phyloP scores from a whole-genome alignment of 1,284 basidiomycete genomes.

The Sphagnurus paluster region DNA sequence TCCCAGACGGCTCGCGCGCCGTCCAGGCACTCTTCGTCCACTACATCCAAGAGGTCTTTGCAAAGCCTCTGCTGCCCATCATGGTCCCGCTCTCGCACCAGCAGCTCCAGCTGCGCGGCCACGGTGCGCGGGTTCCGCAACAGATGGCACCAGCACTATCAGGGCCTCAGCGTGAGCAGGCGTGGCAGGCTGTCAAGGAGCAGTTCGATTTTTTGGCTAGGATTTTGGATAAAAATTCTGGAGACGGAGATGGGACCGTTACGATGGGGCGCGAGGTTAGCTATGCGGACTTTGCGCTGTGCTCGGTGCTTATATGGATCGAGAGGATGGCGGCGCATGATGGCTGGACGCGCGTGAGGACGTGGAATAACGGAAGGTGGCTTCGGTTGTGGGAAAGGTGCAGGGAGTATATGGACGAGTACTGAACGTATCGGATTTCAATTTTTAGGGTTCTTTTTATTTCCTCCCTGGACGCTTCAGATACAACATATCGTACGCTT shows the following conservation, averaged over 20 bases:
- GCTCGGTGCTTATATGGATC: conserved; percentile 69
- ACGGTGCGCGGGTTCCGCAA: conserved; percentile 51
- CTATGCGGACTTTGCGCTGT: conserved; percentile 72
- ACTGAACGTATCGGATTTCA: conserved; percentile 17
- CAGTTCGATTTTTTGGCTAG: conserved; percentile 65
- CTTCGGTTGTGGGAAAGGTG: conserved; percentile 57
- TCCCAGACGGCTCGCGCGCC: conserved; percentile 66
- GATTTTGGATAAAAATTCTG: conserved; percentile 65
- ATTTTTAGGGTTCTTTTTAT: neutral
- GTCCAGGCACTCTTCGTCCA: conserved; percentile 69
- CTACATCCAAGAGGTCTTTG: conserved; percentile 64
- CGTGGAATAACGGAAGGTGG: conserved; percentile 69
- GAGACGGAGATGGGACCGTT: conserved; percentile 63
- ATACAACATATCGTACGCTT: too few relatives aligned
- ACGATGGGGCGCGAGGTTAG: conserved; percentile 63
- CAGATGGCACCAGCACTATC: conserved; percentile 25
- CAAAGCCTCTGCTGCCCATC: conserved; percentile 65
- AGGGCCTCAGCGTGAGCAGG: conserved; percentile 55
- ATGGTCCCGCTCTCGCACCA: conserved; percentile 69
- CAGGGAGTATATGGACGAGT: conserved; percentile 61
- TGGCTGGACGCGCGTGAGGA: conserved; percentile 59
- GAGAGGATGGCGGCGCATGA: conserved; percentile 66
- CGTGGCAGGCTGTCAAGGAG: conserved; percentile 61
- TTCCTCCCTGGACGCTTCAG: neutral
- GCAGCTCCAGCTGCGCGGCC: conserved; percentile 53